Base-by-base conservation (phyloP, 441 rosid genomes). In the Breynia disticha region DNA sequence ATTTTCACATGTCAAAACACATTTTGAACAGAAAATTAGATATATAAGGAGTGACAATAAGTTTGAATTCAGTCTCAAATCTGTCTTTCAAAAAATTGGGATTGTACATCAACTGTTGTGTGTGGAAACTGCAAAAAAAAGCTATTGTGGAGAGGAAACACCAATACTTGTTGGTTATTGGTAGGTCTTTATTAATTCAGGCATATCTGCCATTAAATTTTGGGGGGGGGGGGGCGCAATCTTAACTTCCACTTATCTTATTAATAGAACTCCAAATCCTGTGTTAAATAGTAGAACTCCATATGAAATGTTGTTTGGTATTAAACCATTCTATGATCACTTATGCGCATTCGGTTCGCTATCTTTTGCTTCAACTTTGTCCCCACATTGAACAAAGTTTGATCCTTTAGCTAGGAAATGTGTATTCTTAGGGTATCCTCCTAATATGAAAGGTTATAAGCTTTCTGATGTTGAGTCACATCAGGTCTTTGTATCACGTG, bases 71-170 rank as follows among this genome's bases (percentile, higher is more conserved):
- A n/a, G n/a, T n/a, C n/a, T n/a, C n/a, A n/a, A n/a, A n/a, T n/a
- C n/a, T n/a, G n/a, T n/a, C n/a, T n/a, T n/a, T n/a, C n/a, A n/a
- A n/a, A n/a, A n/a, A n/a, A n/a, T n/a, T n/a, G 38, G 24, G 5
- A 55, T 19, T 39, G 9, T 41, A 16, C 47, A 41, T 8, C 20
- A 4, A 38, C 11, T 16, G 2, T 11, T 16, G 1, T 42, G 45
- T 42, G 45, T 42, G 2, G 11, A 42, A 2, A 11, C 45, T 16
- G 14, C 48, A 54, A 16, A 21, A 50, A 59, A 59, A 28, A 16
- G 56, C n/a, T 6, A 32, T 38, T 0, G 56, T 50, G 5, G 56
- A 59, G 19, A n/a, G 63, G 2, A 59, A 59, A 18, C 46, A 59
- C 38, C 7, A 47, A 19, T 38, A 59, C 17, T 7, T 59, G 1